Base-by-base conservation (phyloP, 352 stramenopile genomes). In the Saprolegnia parasitica region DNA sequence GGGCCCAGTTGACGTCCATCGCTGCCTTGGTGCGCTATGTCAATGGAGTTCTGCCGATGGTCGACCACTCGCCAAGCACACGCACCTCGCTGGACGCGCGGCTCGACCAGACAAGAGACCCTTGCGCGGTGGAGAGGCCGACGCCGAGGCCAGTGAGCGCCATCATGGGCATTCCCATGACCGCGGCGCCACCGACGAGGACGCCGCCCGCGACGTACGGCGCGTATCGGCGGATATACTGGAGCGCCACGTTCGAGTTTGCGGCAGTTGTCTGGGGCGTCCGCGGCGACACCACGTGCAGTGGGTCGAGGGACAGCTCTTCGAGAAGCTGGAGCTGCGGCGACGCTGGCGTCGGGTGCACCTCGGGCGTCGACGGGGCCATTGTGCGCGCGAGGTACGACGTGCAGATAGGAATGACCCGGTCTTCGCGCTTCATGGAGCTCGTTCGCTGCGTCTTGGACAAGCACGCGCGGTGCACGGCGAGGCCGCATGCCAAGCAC, bases 141-240 rank as follows among this genome's bases (percentile, higher is more conserved):
- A 68, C 61, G n/a, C 61, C 61, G 20, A 68, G 24, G 20, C 61
- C 61, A 0, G 61, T 68, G 40, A 68, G 61, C 9, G 61, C 61
- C 9, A 68, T 39, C 16, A 46, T 29, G 11, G 61, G 61, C 61
- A 68, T 68, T 0, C 61, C 61, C 20, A 68, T 56, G 61, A 68
- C 15, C 6, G 61, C 61, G 20, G 61, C 61, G 23, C 61, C 61
- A 3, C 61, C 61, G 21, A 68, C 26, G 49, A 68, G 61, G 32
- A 68, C 46, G 21, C 61, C 61, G 0, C 61, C 61, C 11, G 61
- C 61, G n/a, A 68, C 61, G 49, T 68, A 68, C 1, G 61, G 61
- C 16, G 61, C 61, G 21, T 68, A 68, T 6, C 61, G 45, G n/a
- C 46, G 45, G 46, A 68, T 5, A 29, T 68, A 68, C 10, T 46